Evolutionary conservation across 2,329 filamentous ascomycete species (phyloP).

Genomic region (Sclerotinia sclerotiorum): DNA sequence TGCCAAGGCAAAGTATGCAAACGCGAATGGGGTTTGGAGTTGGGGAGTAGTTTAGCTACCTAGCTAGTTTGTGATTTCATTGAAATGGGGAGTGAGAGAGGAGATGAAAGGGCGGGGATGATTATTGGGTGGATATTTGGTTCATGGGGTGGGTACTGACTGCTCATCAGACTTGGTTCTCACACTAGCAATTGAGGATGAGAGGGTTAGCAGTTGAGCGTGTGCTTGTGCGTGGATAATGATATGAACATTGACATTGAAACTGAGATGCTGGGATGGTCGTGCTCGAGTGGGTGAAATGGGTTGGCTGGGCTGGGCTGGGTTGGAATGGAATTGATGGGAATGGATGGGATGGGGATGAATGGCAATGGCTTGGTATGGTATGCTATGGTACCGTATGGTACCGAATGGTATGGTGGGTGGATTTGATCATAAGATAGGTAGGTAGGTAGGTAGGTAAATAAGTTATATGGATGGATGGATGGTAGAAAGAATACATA

Average conservation of each 20-base stretch:
- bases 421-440: slow-evolving; percentile 13
- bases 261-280: background rate
- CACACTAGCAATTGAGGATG: background rate
- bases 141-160: background rate
- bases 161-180: background rate
- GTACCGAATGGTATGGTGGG: too few species aligned
- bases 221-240: background rate
- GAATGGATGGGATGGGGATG: too few species aligned
- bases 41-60: background rate
- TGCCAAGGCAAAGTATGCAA: slow-evolving; percentile 1
- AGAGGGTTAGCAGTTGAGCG: background rate
- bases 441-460: too few species aligned
- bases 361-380: background rate
- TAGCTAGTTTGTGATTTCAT: slow-evolving; percentile 12
- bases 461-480: background rate
- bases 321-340: background rate
- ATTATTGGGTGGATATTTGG: background rate
- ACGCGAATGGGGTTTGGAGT: slow-evolving; percentile 1
- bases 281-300: background rate
- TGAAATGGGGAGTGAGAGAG: background rate
- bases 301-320: too few species aligned
- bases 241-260: background rate
- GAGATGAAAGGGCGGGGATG: background rate
- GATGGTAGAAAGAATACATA: slow-evolving; percentile 20
- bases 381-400: too few species aligned